These are phyloP conservation scores for Teunomyces stri DNA, from an alignment of 805 yeast species.

Conservation along the genomic window DNA sequence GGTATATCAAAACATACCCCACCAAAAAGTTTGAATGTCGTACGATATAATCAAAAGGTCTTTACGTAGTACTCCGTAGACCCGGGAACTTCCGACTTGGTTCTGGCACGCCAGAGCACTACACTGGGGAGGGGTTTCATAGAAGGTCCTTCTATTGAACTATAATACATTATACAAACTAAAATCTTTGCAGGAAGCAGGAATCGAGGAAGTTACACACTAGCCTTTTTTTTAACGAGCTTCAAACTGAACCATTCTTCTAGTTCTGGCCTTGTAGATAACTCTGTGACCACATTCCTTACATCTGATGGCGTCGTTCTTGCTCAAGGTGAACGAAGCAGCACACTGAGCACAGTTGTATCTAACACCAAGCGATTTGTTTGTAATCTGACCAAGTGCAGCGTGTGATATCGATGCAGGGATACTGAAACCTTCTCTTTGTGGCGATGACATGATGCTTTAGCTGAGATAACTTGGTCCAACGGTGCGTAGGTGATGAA, in stretches of 20 bases:
- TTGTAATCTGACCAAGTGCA: constrained; percentile 76
- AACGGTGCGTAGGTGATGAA: constrained; percentile 3
- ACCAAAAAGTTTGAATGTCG: too few relatives aligned
- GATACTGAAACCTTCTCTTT: constrained; percentile 86
- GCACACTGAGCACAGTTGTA: constrained; percentile 98
- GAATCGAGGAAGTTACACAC: background rate
- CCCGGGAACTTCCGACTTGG: background rate
- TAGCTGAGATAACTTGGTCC: background rate
- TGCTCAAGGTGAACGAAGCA: constrained; percentile 77
- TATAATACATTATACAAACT: background rate
- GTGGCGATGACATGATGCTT: constrained; percentile 43
- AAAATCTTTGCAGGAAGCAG: too few relatives aligned
- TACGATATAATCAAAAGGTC: background rate
- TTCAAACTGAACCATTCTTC: constrained; percentile 77
- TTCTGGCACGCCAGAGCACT: background rate
- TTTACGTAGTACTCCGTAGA: background rate
- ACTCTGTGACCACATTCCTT: constrained; percentile 99
- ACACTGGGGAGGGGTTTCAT: background rate
- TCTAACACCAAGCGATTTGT: constrained; percentile 74
- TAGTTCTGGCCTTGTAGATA: constrained; percentile 93
- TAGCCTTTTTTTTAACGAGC: constrained; percentile 25
- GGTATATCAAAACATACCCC: too few relatives aligned
- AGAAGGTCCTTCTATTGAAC: background rate
- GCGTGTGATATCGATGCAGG: constrained; percentile 71
- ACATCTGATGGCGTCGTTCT: constrained; percentile 96